Evolutionary conservation across 768 basidiomycete species (phyloP).

Genomic region (Neoboletus subvelutipes): DNA sequence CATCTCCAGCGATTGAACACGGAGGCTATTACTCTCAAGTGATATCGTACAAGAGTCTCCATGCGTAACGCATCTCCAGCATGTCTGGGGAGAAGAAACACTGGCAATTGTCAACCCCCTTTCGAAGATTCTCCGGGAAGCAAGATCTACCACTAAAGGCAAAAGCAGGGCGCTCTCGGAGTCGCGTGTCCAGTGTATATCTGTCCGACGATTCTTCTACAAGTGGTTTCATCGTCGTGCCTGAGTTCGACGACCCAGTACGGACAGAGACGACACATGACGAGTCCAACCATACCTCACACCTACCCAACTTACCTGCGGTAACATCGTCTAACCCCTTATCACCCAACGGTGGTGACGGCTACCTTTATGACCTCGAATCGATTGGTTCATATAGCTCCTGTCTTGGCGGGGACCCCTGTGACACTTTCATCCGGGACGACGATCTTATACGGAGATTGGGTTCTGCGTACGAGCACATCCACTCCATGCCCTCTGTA

Average conservation of each 20-base stretch:
- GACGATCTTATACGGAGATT: constrained; percentile 26
- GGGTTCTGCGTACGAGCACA: constrained; percentile 22
- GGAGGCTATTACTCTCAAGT: not conserved
- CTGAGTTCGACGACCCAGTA: constrained; percentile 25
- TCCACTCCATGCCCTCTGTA: constrained; percentile 22
- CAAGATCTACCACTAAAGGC: constrained; percentile 4
- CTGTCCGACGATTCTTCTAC: constrained; percentile 17
- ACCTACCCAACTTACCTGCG: not conserved
- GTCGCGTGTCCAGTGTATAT: constrained; percentile 23
- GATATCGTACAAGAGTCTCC: not conserved
- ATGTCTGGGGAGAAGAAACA: constrained; percentile 30
- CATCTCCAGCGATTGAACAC: not conserved
- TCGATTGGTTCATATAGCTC: not conserved
- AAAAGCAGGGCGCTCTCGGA: constrained; percentile 3
- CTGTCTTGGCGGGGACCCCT: not conserved
- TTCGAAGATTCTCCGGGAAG: constrained; percentile 16
- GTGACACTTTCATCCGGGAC: not conserved
- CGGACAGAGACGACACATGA: not conserved
- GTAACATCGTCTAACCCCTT: not conserved
- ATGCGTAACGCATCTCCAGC: constrained; percentile 9
- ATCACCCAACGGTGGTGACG: not conserved
- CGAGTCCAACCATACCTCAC: not conserved
- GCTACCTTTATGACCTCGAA: not conserved
- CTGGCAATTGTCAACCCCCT: constrained; percentile 24
- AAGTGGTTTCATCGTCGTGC: constrained; percentile 19